phyloP scores from a whole-genome alignment of 495 filamentous ascomycete species.

The Clavariopsis aquatica region DNA sequence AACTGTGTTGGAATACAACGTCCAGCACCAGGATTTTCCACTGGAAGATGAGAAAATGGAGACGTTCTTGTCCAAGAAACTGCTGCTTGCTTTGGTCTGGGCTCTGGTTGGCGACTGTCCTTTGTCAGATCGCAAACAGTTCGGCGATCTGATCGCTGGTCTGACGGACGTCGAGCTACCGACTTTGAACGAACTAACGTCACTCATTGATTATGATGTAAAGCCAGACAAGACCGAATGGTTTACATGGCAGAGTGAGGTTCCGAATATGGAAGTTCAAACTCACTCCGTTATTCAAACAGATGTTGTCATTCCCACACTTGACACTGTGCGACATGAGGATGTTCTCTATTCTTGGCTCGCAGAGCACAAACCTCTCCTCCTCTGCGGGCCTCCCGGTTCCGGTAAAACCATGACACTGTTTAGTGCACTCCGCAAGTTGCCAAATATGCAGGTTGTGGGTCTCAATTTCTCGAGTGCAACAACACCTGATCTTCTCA shows the following conservation, averaged over 20 bases:
- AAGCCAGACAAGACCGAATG: slow-evolving; percentile 82
- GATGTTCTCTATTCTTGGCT: slow-evolving; percentile 98
- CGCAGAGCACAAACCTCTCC: slow-evolving; percentile 93
- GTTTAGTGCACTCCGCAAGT: slow-evolving; percentile 92
- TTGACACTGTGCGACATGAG: slow-evolving; percentile 96
- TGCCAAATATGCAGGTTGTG: slow-evolving; percentile 98
- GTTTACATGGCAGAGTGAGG: slow-evolving; percentile 89
- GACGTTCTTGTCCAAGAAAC: slow-evolving; percentile 85
- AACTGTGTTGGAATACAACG: slow-evolving; percentile 91
- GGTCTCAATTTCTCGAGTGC: slow-evolving; percentile 99
- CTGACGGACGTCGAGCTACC: slow-evolving; percentile 84
- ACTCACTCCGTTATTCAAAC: slow-evolving; percentile 97
- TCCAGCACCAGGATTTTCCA: slow-evolving; percentile 90
- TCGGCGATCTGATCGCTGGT: slow-evolving; percentile 77
- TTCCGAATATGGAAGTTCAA: slow-evolving; percentile 92
- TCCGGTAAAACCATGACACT: slow-evolving; percentile 99
- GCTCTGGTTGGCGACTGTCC: slow-evolving; percentile 94
- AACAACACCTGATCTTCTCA: slow-evolving; percentile 92
- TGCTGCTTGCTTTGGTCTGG: slow-evolving; percentile 89
- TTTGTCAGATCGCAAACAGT: slow-evolving; percentile 78
- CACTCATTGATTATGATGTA: slow-evolving; percentile 94
- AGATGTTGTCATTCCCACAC: slow-evolving; percentile 93
- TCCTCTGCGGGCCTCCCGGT: slow-evolving; percentile 95
- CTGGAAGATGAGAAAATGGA: slow-evolving; percentile 86
- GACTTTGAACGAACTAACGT: slow-evolving; percentile 66